Evolutionary conservation across 192 early-diverging fungal genomes (phyloP).

Genomic region (Oehlia diaphana): DNA sequence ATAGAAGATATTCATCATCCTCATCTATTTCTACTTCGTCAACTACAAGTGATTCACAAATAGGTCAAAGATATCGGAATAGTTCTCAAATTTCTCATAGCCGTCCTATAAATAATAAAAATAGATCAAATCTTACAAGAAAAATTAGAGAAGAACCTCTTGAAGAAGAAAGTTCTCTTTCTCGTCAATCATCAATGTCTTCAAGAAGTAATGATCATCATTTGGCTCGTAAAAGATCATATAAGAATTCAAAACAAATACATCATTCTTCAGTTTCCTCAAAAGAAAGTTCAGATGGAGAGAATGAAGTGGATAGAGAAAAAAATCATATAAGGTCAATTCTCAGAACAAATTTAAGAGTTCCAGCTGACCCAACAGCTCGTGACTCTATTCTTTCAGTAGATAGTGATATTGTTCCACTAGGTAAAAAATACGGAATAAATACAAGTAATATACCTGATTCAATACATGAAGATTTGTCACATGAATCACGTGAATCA

Average conservation of each 20-base stretch:
- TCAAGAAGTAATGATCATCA: not conserved
- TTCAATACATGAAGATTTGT: not conserved
- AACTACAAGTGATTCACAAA: not conserved
- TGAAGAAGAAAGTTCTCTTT: not conserved
- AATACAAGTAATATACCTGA: not conserved
- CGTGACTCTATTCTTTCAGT: not conserved
- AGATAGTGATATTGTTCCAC: slow-evolving; percentile 13
- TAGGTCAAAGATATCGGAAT: not conserved
- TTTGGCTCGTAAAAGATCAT: not conserved
- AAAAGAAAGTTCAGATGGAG: not conserved
- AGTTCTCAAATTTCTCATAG: no score
- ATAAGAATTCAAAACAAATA: not conserved
- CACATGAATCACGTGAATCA: not conserved
- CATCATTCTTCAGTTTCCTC: not conserved
- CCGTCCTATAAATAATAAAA: not conserved
- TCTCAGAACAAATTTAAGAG: not conserved
- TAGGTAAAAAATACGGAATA: slow-evolving; percentile 8
- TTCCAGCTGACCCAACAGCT: not conserved
- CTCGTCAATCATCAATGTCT: not conserved
- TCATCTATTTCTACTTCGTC: not conserved
- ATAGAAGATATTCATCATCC: not conserved
- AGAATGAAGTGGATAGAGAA: not conserved
- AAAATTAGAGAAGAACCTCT: not conserved
- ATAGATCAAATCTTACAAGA: not conserved
- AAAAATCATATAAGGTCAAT: not conserved